Conservation (phyloP, 352 stramenopile genomes). For the Saprolegnia diclina region DNA sequence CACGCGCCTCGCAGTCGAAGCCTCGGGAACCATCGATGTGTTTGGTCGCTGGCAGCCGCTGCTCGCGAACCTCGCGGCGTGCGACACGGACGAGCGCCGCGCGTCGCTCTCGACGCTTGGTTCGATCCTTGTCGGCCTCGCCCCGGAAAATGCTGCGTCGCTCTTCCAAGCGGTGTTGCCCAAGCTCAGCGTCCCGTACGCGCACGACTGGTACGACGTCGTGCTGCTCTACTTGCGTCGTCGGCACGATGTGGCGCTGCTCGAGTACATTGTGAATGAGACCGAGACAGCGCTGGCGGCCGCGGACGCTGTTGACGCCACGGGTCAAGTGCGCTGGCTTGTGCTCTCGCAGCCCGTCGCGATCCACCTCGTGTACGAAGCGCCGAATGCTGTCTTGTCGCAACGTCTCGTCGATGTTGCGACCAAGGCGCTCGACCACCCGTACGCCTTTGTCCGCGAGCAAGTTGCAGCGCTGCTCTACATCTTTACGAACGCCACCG, state of each 20-base stretch:
- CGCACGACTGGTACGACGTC: conserved; percentile 53
- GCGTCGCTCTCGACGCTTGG: conserved; percentile 48
- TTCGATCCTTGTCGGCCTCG: conserved; percentile 44
- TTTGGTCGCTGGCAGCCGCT: conserved; percentile 4
- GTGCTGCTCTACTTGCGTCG: conserved; percentile 36
- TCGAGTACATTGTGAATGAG: conserved; percentile 24
- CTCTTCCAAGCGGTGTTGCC: conserved; percentile 44
- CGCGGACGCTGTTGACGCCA: background rate
- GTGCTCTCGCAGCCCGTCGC: conserved; percentile 46
- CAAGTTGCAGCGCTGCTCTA: conserved; percentile 52
- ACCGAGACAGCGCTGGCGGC: background rate
- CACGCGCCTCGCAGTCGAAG: background rate
- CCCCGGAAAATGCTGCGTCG: conserved; percentile 35
- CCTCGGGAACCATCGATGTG: background rate
- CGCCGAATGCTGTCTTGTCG: background rate
- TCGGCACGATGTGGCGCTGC: background rate
- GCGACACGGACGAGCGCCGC: conserved; percentile 46
- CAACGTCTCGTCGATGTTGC: background rate
- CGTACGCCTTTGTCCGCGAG: conserved; percentile 78
- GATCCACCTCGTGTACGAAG: conserved; percentile 34
- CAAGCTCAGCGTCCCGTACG: conserved; percentile 50
- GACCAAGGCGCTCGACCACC: conserved; percentile 41
- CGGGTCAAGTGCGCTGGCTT: conserved; percentile 70
- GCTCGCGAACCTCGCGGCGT: background rate
- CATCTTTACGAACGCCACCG: conserved; percentile 36